A percentile compares a stretch with the other conserved stretches of the same genome.
phyloP scores from a whole-genome alignment of 1,284 basidiomycete genomes.

The Ceratobasidium sp. region DNA sequence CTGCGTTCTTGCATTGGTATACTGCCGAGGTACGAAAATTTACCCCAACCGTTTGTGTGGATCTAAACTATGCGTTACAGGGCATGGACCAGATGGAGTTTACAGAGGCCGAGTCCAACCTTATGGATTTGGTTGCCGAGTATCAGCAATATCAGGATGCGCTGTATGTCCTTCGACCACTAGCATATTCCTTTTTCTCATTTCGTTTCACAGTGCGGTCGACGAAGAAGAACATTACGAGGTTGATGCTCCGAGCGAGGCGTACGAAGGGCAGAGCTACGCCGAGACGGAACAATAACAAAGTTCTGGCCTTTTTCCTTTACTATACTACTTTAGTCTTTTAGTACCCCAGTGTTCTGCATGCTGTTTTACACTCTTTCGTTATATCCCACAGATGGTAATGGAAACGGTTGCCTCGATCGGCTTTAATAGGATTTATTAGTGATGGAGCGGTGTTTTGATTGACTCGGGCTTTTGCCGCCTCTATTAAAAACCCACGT shows the following conservation, averaged over 20 bases:
- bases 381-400: constrained; percentile 19
- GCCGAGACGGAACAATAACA: constrained; percentile 44
- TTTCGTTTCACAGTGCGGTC: constrained; percentile 21
- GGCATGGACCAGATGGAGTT: constrained; percentile 96
- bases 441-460: constrained; percentile 1
- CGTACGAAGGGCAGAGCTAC: constrained; percentile 43
- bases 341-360: constrained; percentile 4
- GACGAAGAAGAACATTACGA: constrained; percentile 49
- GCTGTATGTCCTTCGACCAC: constrained; percentile 57
- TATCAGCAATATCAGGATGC: constrained; percentile 44
- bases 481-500: neutral
- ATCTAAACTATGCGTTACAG: neutral
- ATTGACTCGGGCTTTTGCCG: neutral
- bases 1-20: constrained; percentile 92
- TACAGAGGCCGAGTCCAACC: constrained; percentile 87
- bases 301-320: neutral
- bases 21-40: constrained; percentile 67
- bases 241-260: constrained; percentile 33
- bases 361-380: constrained; percentile 2
- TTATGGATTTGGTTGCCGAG: constrained; percentile 71
- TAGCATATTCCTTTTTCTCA: constrained; percentile 43
- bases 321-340: neutral
- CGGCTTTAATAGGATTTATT: constrained; percentile 32
- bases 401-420: neutral
- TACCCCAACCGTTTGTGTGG: neutral